phyloP scores from a whole-genome alignment of 2,329 filamentous ascomycete species.

The Davidsoniella eucalypti region DNA sequence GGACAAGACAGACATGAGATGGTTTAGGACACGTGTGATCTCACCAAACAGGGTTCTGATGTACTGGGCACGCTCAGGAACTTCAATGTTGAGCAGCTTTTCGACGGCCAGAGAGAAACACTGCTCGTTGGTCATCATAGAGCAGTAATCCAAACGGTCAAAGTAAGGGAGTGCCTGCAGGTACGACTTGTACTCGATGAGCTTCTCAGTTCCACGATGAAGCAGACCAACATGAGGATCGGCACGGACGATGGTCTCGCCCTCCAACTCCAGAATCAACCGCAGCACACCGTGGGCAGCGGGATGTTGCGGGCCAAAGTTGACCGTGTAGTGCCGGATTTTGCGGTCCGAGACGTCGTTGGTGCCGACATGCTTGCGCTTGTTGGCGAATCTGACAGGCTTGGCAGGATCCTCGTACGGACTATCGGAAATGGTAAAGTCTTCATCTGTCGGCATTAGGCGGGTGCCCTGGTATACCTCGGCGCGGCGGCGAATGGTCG shows the following conservation, averaged over 20 bases:
- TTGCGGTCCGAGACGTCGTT: slow-evolving; percentile 49
- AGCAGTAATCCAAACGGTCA: slow-evolving; percentile 95
- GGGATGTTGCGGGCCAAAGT: slow-evolving; percentile 97
- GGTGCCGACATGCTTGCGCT: slow-evolving; percentile 25
- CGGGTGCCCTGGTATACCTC: slow-evolving; percentile 39
- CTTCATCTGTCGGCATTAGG: slow-evolving; percentile 46
- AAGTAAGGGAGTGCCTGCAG: slow-evolving; percentile 97
- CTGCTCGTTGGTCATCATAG: slow-evolving; percentile 99
- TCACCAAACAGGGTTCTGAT: slow-evolving; percentile 93
- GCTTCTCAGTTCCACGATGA: slow-evolving; percentile 94
- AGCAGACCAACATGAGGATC: slow-evolving; percentile 94
- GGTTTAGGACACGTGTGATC: slow-evolving; percentile 86
- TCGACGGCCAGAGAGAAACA: slow-evolving; percentile 90
- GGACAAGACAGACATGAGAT: slow-evolving; percentile 92
- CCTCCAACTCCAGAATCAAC: slow-evolving; percentile 91
- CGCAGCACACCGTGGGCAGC: slow-evolving; percentile 96
- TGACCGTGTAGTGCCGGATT: slow-evolving; percentile 97
- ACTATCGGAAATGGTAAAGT: slow-evolving; percentile 40
- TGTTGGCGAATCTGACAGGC: slow-evolving; percentile 27
- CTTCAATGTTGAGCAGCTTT: slow-evolving; percentile 93
- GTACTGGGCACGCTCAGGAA: slow-evolving; percentile 89
- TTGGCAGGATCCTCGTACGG: slow-evolving; percentile 29
- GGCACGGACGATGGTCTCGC: slow-evolving; percentile 90
- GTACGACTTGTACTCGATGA: slow-evolving; percentile 99
- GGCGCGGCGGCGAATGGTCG: slow-evolving; percentile 44